These are phyloP conservation scores for Aspergillus jensenii DNA, from an alignment of 2,329 filamentous ascomycete species.

Conservation along the genomic window DNA sequence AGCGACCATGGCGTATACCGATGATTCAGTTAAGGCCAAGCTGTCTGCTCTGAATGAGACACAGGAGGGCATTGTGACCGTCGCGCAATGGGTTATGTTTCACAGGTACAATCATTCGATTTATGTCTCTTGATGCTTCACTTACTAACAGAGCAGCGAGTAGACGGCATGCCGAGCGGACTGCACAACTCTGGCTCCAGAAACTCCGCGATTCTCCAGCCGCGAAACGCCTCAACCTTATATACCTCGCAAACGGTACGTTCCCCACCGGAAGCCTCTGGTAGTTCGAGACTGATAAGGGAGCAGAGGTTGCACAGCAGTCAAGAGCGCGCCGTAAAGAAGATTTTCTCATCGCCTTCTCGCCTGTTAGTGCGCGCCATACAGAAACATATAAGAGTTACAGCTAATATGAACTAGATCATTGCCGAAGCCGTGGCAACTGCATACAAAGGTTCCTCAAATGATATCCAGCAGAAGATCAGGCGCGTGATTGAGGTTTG, in stretches of 20 bases:
- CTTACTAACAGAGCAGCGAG: slow-evolving; percentile 19
- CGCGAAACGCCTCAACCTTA: slow-evolving; percentile 80
- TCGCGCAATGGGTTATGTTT: slow-evolving; percentile 99
- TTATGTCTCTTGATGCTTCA: neutral
- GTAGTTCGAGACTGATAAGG: slow-evolving; percentile 20
- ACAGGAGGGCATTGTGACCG: slow-evolving; percentile 93
- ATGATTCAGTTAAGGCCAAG: slow-evolving; percentile 93
- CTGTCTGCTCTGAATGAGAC: slow-evolving; percentile 94
- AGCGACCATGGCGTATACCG: slow-evolving; percentile 79
- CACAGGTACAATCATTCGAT: slow-evolving; percentile 65
- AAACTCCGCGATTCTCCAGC: slow-evolving; percentile 83
- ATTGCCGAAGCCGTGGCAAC: slow-evolving; percentile 85
- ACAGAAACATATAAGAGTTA: neutral
- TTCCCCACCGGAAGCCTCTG: neutral
- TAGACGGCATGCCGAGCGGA: slow-evolving; percentile 88
- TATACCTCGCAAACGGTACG: slow-evolving; percentile 93
- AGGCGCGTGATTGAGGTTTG: slow-evolving; percentile 91
- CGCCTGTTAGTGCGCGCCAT: slow-evolving; percentile 56
- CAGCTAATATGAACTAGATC: slow-evolving; percentile 49
- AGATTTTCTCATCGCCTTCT: slow-evolving; percentile 89
- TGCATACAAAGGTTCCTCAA: slow-evolving; percentile 87
- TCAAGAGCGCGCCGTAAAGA: slow-evolving; percentile 89
- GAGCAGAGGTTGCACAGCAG: slow-evolving; percentile 87
- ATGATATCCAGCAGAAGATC: slow-evolving; percentile 84
- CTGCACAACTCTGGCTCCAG: slow-evolving; percentile 87